Base-by-base conservation (phyloP, 176 grass and related monocot species). In the Aechmea fasciata region DNA sequence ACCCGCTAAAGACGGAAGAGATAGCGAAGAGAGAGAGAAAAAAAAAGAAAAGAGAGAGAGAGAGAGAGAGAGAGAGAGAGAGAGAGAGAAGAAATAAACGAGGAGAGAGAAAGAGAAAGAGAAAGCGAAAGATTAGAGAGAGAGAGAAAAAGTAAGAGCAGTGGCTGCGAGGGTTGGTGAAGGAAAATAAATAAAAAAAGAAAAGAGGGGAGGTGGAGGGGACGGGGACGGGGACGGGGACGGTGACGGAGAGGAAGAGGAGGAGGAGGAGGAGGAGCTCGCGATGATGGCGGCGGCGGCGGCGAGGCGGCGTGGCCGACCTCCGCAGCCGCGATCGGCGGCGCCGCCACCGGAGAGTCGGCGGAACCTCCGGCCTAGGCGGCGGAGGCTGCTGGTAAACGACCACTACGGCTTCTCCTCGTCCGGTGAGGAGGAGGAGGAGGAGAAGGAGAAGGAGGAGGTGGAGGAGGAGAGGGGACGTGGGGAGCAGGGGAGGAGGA, bases 101-200 rank as follows among this genome's bases (percentile, higher is more conserved):
- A 49, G 49, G 73, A 75, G 79, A 75, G 24, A 67, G 49, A 83
- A 65, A 70, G 9, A 72, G 69, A 59, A 49, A 49, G 73, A 77
- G 19, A 19, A 72, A 33, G 11, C 7, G 29, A 57, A 11, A 83
- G 29, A 78, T 26, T 11, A 48, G 71, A 75, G n/a, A 61, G 2
- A 55, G 14, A 81, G 66, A 52, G 79, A 81, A 79, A 80, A 67
- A 85, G 80, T 77, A 88, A 73, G 79, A 70, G 81, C 78, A 81
- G 70, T 81, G 75, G 71, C 81, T 74, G 82, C 83, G 89, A 69
- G 67, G 75, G 69, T 41, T 41, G 33, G 33, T 41, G 33, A 41
- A 41, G 6, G 33, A 41, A 41, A 41, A 41, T 41, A 41, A 41
- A 41, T 41, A 2, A 26, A 41, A 41, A 41, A 7, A 41, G 5